These are phyloP conservation scores for Ustilago hordei DNA, from an alignment of 1,284 basidiomycete genomes.

Conservation along the genomic window DNA sequence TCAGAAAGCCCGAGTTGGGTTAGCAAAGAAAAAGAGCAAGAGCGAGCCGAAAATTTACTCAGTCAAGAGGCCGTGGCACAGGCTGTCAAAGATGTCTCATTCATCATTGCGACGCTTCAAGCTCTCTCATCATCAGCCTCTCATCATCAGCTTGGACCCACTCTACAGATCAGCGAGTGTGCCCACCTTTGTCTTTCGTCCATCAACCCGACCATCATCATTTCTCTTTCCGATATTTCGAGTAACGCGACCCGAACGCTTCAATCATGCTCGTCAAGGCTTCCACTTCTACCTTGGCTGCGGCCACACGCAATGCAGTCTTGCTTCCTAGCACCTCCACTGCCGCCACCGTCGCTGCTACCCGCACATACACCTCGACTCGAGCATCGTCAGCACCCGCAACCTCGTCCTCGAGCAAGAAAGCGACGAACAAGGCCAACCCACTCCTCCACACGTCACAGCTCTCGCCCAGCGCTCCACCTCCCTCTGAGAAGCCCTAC, in stretches of 20 bases:
- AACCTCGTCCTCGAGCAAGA: neutral
- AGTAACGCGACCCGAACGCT: neutral
- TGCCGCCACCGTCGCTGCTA: slow-evolving; percentile 10
- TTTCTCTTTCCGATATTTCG: neutral
- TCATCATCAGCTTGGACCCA: neutral
- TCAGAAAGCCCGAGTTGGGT: neutral
- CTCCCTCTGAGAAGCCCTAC: slow-evolving; percentile 50
- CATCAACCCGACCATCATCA: slow-evolving; percentile 1
- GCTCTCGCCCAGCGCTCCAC: slow-evolving; percentile 58
- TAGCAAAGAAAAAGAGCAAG: slow-evolving; percentile 27
- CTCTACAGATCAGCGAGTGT: too few relatives aligned
- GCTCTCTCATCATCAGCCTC: neutral
- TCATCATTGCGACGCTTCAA: slow-evolving; percentile 1
- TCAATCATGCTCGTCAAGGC: slow-evolving; percentile 33
- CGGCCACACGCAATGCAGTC: slow-evolving; percentile 20
- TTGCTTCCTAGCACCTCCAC: slow-evolving; percentile 21
- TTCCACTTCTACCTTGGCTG: slow-evolving; percentile 25
- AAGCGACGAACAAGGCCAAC: slow-evolving; percentile 13
- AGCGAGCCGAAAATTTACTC: neutral
- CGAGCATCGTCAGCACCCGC: slow-evolving; percentile 1
- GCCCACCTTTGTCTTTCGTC: neutral
- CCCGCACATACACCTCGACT: slow-evolving; percentile 25
- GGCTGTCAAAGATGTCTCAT: too few relatives aligned
- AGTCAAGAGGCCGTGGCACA: neutral
- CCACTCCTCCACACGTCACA: slow-evolving; percentile 46